Conservation (phyloP, 805 yeast species). For the Wickerhamiella alocasiicola region DNA sequence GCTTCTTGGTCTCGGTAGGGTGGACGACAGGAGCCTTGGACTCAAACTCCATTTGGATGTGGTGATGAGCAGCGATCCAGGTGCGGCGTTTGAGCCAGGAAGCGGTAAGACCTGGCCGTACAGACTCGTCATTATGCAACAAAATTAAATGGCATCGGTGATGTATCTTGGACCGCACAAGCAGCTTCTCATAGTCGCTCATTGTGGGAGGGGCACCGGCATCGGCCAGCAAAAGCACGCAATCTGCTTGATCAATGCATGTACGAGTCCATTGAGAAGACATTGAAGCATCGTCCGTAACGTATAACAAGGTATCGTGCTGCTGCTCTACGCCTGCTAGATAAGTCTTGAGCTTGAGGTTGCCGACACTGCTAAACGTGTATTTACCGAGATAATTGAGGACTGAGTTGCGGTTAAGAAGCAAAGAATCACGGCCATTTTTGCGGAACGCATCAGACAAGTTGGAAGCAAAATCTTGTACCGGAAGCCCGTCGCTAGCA, state of each 20-base stretch:
- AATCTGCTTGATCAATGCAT: constrained; percentile 90
- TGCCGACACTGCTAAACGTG: constrained; percentile 83
- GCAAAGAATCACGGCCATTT: constrained; percentile 61
- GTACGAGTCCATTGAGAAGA: constrained; percentile 84
- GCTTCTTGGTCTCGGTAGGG: constrained; percentile 16
- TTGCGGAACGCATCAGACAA: constrained; percentile 58
- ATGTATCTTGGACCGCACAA: constrained; percentile 63
- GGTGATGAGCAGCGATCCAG: constrained; percentile 93
- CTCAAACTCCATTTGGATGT: constrained; percentile 51
- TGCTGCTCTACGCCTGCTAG: constrained; percentile 84
- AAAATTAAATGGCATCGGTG: constrained; percentile 80
- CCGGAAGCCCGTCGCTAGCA: constrained; percentile 68
- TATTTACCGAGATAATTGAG: constrained; percentile 73
- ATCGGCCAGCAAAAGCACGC: constrained; percentile 79
- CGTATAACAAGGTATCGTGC: constrained; percentile 76
- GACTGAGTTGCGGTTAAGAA: constrained; percentile 73
- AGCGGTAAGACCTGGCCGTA: constrained; percentile 73
- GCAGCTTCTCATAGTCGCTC: constrained; percentile 74
- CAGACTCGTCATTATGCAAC: constrained; percentile 70
- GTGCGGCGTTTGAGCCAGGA: constrained; percentile 72
- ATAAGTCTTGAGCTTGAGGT: constrained; percentile 74
- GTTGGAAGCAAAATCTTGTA: constrained; percentile 66
- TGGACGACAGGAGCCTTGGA: constrained; percentile 15
- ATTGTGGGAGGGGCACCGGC: constrained; percentile 58
- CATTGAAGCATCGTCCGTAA: constrained; percentile 65